phyloP scores from a whole-genome alignment of 2,329 filamentous ascomycete species.

The Berkeleyomyces rouxiae region DNA sequence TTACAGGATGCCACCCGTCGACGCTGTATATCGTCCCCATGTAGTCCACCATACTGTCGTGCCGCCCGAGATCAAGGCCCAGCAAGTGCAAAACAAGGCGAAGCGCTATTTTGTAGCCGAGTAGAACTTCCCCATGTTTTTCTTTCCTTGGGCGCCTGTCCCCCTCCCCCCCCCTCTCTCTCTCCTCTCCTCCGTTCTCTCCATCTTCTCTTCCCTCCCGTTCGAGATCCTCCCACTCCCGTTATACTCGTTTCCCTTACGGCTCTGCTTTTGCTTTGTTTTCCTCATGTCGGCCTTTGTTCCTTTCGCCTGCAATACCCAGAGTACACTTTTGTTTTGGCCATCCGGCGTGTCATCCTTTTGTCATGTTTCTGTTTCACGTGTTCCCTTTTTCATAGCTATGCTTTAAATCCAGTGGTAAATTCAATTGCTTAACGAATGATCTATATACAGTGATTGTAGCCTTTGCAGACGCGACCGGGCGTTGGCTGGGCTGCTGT shows the following conservation, averaged over 20 bases:
- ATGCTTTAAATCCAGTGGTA: neutral
- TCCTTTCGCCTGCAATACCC: neutral
- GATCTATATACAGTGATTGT: neutral
- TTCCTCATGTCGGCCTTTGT: neutral
- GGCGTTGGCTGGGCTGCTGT: neutral
- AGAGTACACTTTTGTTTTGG: neutral
- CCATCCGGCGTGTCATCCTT: neutral
- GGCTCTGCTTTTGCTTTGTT: constrained; percentile 4
- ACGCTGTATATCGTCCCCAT: constrained; percentile 79
- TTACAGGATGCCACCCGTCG: constrained; percentile 62
- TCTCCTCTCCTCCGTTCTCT: neutral
- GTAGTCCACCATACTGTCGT: constrained; percentile 78
- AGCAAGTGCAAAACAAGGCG: constrained; percentile 46
- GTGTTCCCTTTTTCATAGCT: neutral
- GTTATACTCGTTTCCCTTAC: neutral
- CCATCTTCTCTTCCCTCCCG: neutral
- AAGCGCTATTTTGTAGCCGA: constrained; percentile 60
- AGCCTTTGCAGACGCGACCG: neutral
- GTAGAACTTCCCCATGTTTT: constrained; percentile 19
- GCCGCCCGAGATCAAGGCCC: constrained; percentile 52
- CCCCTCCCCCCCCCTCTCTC: neutral
- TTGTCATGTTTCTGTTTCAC: neutral
- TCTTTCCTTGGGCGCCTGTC: constrained; percentile 2
- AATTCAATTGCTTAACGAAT: constrained; percentile 2
- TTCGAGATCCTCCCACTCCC: neutral